Conservation (phyloP, 176 grass and related monocot genomes). For the Paspalum notatum region DNA sequence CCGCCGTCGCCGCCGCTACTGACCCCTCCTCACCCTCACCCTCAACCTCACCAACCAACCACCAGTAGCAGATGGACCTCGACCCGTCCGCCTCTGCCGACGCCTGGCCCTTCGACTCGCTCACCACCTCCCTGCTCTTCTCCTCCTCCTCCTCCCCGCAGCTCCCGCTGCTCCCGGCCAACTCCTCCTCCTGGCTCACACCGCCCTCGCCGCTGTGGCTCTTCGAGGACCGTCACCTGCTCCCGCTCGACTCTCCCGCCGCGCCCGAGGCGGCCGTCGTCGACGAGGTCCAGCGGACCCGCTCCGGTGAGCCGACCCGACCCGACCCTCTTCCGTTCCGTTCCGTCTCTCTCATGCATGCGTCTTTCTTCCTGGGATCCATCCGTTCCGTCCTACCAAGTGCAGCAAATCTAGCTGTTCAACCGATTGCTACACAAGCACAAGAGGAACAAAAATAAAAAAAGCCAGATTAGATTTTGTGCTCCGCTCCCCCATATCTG, state of each 20-base stretch:
- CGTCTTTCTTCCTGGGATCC: no score
- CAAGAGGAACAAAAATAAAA: no score
- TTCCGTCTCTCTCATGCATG: background rate
- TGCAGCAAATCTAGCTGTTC: no score
- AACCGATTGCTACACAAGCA: no score
- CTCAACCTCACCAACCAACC: background rate
- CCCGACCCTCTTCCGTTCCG: background rate
- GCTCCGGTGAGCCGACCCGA: slow-evolving; percentile 58
- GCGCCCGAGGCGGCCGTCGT: slow-evolving; percentile 32
- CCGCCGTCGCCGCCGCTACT: slow-evolving; percentile 18
- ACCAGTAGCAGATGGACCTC: slow-evolving; percentile 45
- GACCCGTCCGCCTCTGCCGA: slow-evolving; percentile 45
- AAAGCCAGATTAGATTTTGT: no score
- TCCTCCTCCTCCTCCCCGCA: slow-evolving; percentile 50
- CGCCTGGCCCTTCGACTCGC: slow-evolving; percentile 76
- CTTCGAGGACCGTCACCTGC: slow-evolving; percentile 62
- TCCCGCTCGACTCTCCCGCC: slow-evolving; percentile 35
- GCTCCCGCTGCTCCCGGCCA: slow-evolving; percentile 29
- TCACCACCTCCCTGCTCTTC: slow-evolving; percentile 52
- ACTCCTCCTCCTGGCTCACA: slow-evolving; percentile 43
- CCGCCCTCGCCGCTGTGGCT: slow-evolving; percentile 72
- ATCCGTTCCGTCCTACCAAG: no score
- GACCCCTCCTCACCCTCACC: no score
- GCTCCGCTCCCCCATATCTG: no score
- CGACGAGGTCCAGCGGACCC: slow-evolving; percentile 47